Conservation (phyloP, 306 rosid species). For the Cicer arietinum region DNA sequence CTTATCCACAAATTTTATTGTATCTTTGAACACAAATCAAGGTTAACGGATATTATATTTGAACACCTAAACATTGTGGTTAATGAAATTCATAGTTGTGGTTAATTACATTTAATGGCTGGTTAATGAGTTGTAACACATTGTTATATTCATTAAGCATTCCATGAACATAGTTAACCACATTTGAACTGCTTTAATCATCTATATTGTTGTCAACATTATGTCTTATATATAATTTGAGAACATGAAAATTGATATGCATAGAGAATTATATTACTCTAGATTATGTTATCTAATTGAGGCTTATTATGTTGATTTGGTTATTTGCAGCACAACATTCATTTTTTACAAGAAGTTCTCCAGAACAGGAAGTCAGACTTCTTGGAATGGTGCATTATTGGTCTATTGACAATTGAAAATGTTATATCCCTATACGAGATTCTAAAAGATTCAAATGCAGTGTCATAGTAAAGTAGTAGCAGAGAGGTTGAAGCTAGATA, state of each 20-base stretch:
- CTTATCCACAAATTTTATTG: no score
- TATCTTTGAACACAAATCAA: no score
- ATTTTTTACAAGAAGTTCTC: conserved; percentile 93
- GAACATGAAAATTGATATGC: conserved; percentile 12
- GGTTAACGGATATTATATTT: no score
- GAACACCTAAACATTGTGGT: no score
- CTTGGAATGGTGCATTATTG: conserved; percentile 97
- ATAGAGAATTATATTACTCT: neutral
- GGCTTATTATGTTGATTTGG: conserved; percentile 22
- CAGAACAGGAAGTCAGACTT: conserved; percentile 96
- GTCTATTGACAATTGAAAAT: conserved; percentile 81
- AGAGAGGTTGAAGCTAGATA: conserved; percentile 43
- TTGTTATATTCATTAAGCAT: no score
- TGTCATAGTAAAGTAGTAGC: conserved; percentile 44
- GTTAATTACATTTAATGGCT: no score
- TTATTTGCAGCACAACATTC: conserved; percentile 91
- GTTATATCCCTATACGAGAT: conserved; percentile 81
- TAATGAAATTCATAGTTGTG: no score
- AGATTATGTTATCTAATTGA: conserved; percentile 11
- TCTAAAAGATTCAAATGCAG: conserved; percentile 64
- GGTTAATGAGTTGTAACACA: no score
- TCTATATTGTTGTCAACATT: no score
- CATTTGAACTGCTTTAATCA: no score
- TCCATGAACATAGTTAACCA: no score
- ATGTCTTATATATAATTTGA: neutral